Evolutionary conservation across 108 stramenopile genomes (phyloP).

Genomic region (Cyclotella kingstonii): DNA sequence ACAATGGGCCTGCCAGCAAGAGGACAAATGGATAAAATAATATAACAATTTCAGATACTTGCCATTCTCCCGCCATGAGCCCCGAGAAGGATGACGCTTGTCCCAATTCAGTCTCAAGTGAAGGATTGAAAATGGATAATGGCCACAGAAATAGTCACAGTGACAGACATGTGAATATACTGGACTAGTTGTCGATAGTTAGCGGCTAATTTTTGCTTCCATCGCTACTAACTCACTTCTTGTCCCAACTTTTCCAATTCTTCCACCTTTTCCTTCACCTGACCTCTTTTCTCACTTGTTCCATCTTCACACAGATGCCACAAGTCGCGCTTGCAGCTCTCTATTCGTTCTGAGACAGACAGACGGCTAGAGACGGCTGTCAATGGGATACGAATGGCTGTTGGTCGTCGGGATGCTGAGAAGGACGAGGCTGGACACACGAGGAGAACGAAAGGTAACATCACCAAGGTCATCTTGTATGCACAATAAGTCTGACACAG

Average conservation of each 20-base stretch:
- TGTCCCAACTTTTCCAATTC: slow-evolving; percentile 34
- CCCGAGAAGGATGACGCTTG: slow-evolving; percentile 66
- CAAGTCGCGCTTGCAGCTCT: slow-evolving; percentile 31
- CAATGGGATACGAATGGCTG: background rate
- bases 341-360: slow-evolving; percentile 21
- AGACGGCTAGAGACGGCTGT: background rate
- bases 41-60: slow-evolving; percentile 4
- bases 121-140: background rate
- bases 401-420: slow-evolving; percentile 1
- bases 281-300: slow-evolving; percentile 6
- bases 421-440: too few relatives aligned
- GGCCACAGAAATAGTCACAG: background rate
- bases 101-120: slow-evolving; percentile 45
- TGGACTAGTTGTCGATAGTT: background rate
- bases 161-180: background rate
- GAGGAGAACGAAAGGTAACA: too few relatives aligned
- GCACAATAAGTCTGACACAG: too few relatives aligned
- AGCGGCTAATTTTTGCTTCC: too few relatives aligned
- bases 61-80: slow-evolving; percentile 70
- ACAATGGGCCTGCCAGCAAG: too few relatives aligned
- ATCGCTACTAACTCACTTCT: slow-evolving; percentile 29
- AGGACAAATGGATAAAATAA: background rate
- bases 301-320: slow-evolving; percentile 24
- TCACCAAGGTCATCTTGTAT: too few relatives aligned
- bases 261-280: slow-evolving; percentile 19